Evolutionary conservation across 2,329 filamentous ascomycete species (phyloP).

Genomic region (Aspergillus sp.): DNA sequence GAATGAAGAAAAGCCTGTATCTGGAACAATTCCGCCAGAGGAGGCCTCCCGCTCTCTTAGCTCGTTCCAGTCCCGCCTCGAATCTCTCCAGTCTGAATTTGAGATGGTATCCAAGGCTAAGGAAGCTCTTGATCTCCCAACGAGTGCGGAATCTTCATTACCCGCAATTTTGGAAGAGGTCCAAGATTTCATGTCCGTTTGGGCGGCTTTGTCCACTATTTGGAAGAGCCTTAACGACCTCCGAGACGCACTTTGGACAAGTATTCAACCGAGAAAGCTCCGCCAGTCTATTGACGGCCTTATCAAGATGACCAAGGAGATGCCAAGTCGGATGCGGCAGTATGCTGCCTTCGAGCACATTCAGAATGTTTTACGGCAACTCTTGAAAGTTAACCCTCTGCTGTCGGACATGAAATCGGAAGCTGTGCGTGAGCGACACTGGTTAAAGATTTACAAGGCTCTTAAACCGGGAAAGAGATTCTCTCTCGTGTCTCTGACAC

Average conservation of each 20-base stretch:
- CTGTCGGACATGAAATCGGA: slow-evolving; percentile 92
- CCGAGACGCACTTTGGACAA: slow-evolving; percentile 89
- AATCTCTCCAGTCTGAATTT: slow-evolving; percentile 79
- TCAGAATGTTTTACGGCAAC: slow-evolving; percentile 81
- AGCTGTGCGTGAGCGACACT: slow-evolving; percentile 92
- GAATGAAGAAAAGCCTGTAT: slow-evolving; percentile 96
- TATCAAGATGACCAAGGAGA: slow-evolving; percentile 97
- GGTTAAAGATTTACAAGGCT: slow-evolving; percentile 96
- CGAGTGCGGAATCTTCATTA: slow-evolving; percentile 76
- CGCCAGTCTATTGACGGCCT: slow-evolving; percentile 84
- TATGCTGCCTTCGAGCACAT: slow-evolving; percentile 99
- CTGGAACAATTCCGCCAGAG: slow-evolving; percentile 86
- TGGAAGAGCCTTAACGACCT: slow-evolving; percentile 96
- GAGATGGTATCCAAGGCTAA: slow-evolving; percentile 96
- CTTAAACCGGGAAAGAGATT: slow-evolving; percentile 91
- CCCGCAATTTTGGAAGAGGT: slow-evolving; percentile 90
- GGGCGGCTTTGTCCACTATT: slow-evolving; percentile 91
- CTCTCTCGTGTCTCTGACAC: slow-evolving; percentile 87
- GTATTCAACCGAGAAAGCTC: slow-evolving; percentile 90
- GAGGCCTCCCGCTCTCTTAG: slow-evolving; percentile 79
- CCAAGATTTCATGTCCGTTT: slow-evolving; percentile 97
- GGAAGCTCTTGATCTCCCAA: slow-evolving; percentile 87
- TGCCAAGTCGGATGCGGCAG: slow-evolving; percentile 98
- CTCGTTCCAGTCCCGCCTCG: slow-evolving; percentile 81
- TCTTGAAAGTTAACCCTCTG: slow-evolving; percentile 87